Conservation (phyloP, 129 eudicot genomes). For the Silybum marianum region DNA sequence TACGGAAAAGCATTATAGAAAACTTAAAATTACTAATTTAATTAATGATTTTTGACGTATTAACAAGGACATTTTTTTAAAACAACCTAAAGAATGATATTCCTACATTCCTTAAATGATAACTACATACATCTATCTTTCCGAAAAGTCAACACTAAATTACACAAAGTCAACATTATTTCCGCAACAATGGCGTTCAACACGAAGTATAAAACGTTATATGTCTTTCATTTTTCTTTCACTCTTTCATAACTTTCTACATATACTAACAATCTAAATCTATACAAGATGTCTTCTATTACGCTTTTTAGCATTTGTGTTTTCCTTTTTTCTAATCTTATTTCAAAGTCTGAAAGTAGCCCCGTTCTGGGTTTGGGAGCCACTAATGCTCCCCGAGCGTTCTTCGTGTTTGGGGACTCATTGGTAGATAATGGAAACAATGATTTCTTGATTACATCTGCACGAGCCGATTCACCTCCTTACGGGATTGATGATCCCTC, state of each 20-base stretch:
- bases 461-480: conserved; percentile 72
- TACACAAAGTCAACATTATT: not conserved
- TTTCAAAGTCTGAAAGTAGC: not conserved
- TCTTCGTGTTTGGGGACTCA: conserved; percentile 78
- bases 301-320: not conserved
- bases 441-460: conserved; percentile 54
- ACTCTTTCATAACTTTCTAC: not conserved
- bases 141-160: conserved; percentile 5
- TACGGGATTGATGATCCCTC: conserved; percentile 66
- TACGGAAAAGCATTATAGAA: too few relatives aligned
- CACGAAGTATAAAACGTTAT: conserved; percentile 10
- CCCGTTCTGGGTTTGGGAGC: not conserved
- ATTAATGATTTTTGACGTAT: too few relatives aligned
- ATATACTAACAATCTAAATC: not conserved
- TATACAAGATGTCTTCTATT: conserved; percentile 2
- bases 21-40: too few relatives aligned
- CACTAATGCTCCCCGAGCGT: conserved; percentile 36
- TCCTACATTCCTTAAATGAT: too few relatives aligned
- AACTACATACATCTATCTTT: not conserved
- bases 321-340: not conserved
- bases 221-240: not conserved
- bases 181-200: not conserved
- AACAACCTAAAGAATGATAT: too few relatives aligned
- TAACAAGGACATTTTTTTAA: too few relatives aligned
- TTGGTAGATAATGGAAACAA: conserved; percentile 78